Evolutionary conservation across 441 rosid species (phyloP).

Genomic region (Daphne laureola): DNA sequence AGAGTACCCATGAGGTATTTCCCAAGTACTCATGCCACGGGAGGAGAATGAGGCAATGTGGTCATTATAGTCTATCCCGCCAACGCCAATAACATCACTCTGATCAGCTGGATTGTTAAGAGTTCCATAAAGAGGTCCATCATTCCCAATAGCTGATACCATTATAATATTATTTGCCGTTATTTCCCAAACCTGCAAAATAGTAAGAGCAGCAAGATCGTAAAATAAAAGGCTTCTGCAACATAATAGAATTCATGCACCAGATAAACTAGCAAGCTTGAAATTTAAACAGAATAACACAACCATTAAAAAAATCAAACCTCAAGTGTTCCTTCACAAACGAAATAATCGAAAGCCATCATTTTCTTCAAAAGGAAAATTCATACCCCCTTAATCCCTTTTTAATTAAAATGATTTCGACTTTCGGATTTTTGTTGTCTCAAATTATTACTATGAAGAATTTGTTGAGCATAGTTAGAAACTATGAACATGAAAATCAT

Average conservation of each 20-base stretch:
- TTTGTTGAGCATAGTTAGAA: too few species aligned
- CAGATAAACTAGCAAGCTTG: neutral
- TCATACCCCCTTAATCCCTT: too few species aligned
- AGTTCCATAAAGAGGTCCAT: slow-evolving; percentile 99
- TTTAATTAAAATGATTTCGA: too few species aligned
- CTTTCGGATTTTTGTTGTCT: too few species aligned
- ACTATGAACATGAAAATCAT: too few species aligned
- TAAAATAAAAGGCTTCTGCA: slow-evolving; percentile 9
- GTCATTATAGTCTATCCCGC: slow-evolving; percentile 95
- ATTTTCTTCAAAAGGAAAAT: slow-evolving; percentile 5
- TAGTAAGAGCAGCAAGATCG: slow-evolving; percentile 11
- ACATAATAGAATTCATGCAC: slow-evolving; percentile 15
- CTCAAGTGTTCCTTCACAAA: neutral
- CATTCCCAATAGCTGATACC: slow-evolving; percentile 99
- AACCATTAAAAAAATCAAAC: slow-evolving; percentile 8
- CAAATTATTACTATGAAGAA: too few species aligned
- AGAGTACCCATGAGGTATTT: slow-evolving; percentile 92
- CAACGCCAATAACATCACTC: slow-evolving; percentile 96
- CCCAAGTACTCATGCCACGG: slow-evolving; percentile 99
- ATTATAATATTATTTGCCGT: slow-evolving; percentile 95
- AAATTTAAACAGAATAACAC: slow-evolving; percentile 10
- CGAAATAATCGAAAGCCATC: neutral
- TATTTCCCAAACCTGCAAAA: slow-evolving; percentile 91
- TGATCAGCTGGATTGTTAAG: slow-evolving; percentile 99
- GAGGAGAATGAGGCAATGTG: slow-evolving; percentile 98